phyloP scores from a whole-genome alignment of 1,284 basidiomycete species.

The Malassezia sympodialis region DNA sequence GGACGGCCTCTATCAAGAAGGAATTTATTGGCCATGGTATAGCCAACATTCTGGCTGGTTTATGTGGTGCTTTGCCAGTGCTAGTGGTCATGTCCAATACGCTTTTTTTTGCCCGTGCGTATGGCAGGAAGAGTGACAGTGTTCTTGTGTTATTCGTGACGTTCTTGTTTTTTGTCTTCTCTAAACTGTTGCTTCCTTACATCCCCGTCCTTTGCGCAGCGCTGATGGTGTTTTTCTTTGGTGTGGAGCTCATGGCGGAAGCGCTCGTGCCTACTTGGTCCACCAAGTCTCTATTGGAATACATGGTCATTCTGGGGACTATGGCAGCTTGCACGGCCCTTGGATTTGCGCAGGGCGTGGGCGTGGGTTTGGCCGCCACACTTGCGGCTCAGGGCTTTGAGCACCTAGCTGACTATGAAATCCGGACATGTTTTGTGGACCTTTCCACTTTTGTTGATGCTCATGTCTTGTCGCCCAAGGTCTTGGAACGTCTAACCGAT shows the following conservation, averaged over 20 bases:
- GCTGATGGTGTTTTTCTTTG: slow-evolving; percentile 8
- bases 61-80: background rate
- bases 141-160: background rate
- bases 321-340: slow-evolving; percentile 7
- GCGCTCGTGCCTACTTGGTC: slow-evolving; percentile 8
- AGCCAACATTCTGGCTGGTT: background rate
- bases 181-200: slow-evolving; percentile 2
- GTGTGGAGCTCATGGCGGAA: slow-evolving; percentile 12
- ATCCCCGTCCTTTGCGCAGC: slow-evolving; percentile 7
- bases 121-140: background rate
- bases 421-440: slow-evolving; percentile 3
- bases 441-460: background rate
- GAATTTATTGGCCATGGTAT: slow-evolving; percentile 10
- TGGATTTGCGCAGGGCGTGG: slow-evolving; percentile 10
- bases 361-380: slow-evolving; percentile 4
- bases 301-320: slow-evolving; percentile 9
- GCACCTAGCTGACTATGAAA: slow-evolving; percentile 11
- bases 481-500: background rate
- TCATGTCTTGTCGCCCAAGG: background rate
- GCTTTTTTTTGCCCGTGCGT: slow-evolving; percentile 6
- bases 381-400: slow-evolving; percentile 9
- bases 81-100: slow-evolving; percentile 10
- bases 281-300: slow-evolving; percentile 1
- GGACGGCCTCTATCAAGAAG: background rate
- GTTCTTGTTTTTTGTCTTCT: slow-evolving; percentile 7